Evolutionary conservation across 306 rosid species (phyloP).

Genomic region (Notholithocarpus densiflorus): DNA sequence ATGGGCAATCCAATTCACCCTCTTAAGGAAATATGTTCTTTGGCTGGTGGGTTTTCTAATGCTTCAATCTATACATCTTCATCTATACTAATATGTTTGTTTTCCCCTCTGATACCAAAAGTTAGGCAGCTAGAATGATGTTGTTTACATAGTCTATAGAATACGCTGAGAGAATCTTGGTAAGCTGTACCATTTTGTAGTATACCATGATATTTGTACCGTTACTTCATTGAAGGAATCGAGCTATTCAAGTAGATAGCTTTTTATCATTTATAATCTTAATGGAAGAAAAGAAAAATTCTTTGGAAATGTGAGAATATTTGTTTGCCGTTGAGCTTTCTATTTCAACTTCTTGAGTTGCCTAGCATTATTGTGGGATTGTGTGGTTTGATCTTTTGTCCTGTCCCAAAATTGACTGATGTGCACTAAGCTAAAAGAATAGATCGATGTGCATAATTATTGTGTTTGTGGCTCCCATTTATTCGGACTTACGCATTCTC

Average conservation of each 20-base stretch:
- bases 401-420: neutral
- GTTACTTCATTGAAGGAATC: neutral
- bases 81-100: neutral
- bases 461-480: neutral
- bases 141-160: neutral
- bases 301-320: neutral
- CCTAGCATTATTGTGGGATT: neutral
- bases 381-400: neutral
- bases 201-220: neutral
- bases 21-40: constrained; percentile 10
- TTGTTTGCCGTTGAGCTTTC: neutral
- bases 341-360: neutral
- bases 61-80: neutral
- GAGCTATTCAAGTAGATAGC: constrained; percentile 9
- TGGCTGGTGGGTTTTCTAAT: constrained; percentile 13
- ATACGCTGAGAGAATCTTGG: neutral
- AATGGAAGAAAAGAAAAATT: neutral
- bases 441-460: neutral
- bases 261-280: neutral
- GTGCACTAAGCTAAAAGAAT: neutral
- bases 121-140: neutral
- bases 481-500: neutral
- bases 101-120: neutral
- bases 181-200: constrained; percentile 5
- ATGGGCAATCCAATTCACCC: constrained; percentile 23